Percentiles rank a stretch among this genome's conserved stretches.
Conservation (phyloP, 495 filamentous ascomycete genomes). For the Hyaloscypha bicolor region DNA sequence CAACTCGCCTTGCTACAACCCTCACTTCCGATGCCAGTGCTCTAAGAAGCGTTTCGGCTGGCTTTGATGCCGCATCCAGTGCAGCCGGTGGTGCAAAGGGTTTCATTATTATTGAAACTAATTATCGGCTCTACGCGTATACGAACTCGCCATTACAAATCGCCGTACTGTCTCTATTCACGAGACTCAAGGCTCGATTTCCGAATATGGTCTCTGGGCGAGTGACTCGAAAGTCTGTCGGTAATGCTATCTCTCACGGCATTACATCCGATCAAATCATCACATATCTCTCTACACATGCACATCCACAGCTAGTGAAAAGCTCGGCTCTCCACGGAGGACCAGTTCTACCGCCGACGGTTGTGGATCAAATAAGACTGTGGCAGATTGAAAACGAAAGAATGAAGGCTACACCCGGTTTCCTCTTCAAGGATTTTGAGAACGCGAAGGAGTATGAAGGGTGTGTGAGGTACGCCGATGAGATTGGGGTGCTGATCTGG, state of each 20-base stretch:
- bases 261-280: constrained; percentile 97
- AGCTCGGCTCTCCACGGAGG: constrained; percentile 32
- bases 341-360: constrained; percentile 85
- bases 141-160: constrained; percentile 91
- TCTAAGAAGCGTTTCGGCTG: constrained; percentile 61
- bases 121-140: constrained; percentile 97
- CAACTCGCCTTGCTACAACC: constrained; percentile 91
- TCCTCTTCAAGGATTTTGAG: constrained; percentile 87
- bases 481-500: constrained; percentile 91
- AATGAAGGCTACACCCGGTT: constrained; percentile 79
- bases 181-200: constrained; percentile 81
- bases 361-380: constrained; percentile 94
- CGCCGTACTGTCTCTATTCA: constrained; percentile 89
- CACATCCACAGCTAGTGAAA: constrained; percentile 88
- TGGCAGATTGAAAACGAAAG: constrained; percentile 98
- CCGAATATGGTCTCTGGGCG: constrained; percentile 90
- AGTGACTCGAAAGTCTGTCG: constrained; percentile 83
- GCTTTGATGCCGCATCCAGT: constrained; percentile 54
- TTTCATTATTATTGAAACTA: constrained; percentile 97
- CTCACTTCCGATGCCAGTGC: constrained; percentile 81
- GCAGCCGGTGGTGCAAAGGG: constrained; percentile 58
- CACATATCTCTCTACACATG: constrained; percentile 81
- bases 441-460: constrained; percentile 74
- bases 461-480: constrained; percentile 77
- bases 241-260: constrained; percentile 81